Conservation (phyloP, 176 grass and related monocot species). For the Aegilops longissima region DNA sequence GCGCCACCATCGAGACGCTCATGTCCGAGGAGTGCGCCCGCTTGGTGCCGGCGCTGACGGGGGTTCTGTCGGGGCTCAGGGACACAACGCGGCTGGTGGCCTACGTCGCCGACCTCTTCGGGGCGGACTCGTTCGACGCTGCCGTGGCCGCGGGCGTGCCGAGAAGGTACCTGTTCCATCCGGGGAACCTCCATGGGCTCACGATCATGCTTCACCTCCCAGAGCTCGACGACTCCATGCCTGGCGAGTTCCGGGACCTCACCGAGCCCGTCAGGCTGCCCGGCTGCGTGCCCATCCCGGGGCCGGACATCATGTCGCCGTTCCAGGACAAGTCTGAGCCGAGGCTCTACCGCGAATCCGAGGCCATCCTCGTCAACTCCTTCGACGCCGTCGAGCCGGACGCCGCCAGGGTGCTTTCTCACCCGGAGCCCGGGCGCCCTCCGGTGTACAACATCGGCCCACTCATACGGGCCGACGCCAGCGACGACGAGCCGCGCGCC, state of each 20-base stretch:
- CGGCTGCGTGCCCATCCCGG: slow-evolving; percentile 46
- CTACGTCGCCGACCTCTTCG: too few species aligned
- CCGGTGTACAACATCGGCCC: slow-evolving; percentile 42
- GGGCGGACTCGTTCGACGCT: too few species aligned
- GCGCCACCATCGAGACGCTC: slow-evolving; percentile 39
- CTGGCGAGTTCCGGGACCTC: background rate
- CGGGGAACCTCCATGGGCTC: too few species aligned
- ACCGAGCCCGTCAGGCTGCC: background rate
- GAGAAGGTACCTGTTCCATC: background rate
- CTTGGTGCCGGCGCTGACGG: background rate
- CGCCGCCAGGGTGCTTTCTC: background rate
- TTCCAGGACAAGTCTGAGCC: slow-evolving; percentile 28
- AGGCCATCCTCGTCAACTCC: slow-evolving; percentile 57
- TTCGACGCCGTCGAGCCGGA: slow-evolving; percentile 55
- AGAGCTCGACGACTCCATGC: background rate
- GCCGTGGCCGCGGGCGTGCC: slow-evolving; percentile 29
- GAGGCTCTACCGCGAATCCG: slow-evolving; percentile 1
- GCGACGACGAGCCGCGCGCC: background rate
- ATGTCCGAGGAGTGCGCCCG: slow-evolving; percentile 33
- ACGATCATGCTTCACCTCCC: too few species aligned
- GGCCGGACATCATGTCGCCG: slow-evolving; percentile 31
- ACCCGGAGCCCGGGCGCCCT: background rate
- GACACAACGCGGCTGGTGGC: too few species aligned
- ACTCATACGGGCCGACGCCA: slow-evolving; percentile 26
- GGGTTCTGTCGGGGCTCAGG: too few species aligned